Evolutionary conservation across 2,329 filamentous ascomycete species (phyloP).

Genomic region (Alternaria angustiovoidea): DNA sequence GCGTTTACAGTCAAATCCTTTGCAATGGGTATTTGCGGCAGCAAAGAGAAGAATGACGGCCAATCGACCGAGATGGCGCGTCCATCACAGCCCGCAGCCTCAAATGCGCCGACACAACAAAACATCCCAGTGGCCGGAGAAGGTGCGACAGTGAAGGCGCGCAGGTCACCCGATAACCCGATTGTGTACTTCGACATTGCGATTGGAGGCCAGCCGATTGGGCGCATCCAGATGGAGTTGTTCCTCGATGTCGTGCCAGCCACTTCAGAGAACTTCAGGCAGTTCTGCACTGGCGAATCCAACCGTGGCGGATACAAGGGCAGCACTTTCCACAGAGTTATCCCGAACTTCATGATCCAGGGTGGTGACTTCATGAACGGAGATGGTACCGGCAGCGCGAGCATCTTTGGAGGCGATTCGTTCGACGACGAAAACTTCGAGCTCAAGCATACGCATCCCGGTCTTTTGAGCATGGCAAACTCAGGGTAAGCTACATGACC

Average conservation of each 20-base stretch:
- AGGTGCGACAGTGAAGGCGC: conserved; percentile 10
- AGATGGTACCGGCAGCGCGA: conserved; percentile 87
- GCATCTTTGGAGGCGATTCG: conserved; percentile 81
- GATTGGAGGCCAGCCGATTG: conserved; percentile 59
- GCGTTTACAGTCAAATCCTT: background rate
- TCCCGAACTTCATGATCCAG: conserved; percentile 97
- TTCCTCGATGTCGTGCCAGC: conserved; percentile 84
- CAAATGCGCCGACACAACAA: background rate
- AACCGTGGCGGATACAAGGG: conserved; percentile 80
- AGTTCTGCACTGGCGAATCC: conserved; percentile 76
- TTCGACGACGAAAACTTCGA: conserved; percentile 94
- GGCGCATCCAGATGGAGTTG: conserved; percentile 85
- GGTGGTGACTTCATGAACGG: conserved; percentile 78
- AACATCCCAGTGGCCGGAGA: background rate
- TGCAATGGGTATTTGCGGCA: conserved; percentile 23
- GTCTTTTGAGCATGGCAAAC: conserved; percentile 97
- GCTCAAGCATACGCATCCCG: conserved; percentile 91
- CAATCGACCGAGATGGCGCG: conserved; percentile 16
- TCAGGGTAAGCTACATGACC: conserved; percentile 59
- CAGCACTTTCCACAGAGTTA: conserved; percentile 87
- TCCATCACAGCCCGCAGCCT: conserved; percentile 10
- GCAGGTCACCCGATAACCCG: conserved; percentile 22
- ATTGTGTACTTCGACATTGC: conserved; percentile 28
- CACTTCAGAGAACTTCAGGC: conserved; percentile 81
- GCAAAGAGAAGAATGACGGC: conserved; percentile 15